phyloP scores from a whole-genome alignment of 108 stramenopile species.

The Cyclotella cryptica region DNA sequence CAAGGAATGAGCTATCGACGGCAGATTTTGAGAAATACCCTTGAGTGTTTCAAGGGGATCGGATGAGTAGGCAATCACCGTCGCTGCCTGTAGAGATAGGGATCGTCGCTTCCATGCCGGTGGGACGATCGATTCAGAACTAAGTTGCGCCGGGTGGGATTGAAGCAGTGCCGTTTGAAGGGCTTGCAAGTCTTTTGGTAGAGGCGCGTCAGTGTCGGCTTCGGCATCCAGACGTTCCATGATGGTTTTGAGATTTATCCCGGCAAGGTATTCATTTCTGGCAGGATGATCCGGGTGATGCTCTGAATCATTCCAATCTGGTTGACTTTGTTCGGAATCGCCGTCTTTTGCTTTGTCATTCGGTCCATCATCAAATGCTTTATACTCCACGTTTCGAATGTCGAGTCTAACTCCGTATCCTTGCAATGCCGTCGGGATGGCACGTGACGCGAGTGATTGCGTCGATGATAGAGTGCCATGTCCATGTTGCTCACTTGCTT shows the following conservation, averaged over 20 bases:
- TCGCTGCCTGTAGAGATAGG: slow-evolving; percentile 81
- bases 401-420: slow-evolving; percentile 91
- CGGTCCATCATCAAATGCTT: slow-evolving; percentile 74
- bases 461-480: no score
- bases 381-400: slow-evolving; percentile 91
- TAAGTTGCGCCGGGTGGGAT: slow-evolving; percentile 53
- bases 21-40: slow-evolving; percentile 84
- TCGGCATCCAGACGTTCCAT: slow-evolving; percentile 19
- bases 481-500: slow-evolving; percentile 1
- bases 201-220: slow-evolving; percentile 16
- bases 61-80: slow-evolving; percentile 55
- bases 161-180: slow-evolving; percentile 53
- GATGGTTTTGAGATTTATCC: slow-evolving; percentile 40
- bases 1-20: slow-evolving; percentile 78
- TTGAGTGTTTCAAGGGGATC: slow-evolving; percentile 74
- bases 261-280: slow-evolving; percentile 53
- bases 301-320: slow-evolving; percentile 49
- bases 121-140: slow-evolving; percentile 68
- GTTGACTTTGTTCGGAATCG: slow-evolving; percentile 3
- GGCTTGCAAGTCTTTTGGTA: slow-evolving; percentile 33
- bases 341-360: slow-evolving; percentile 37
- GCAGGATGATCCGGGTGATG: slow-evolving; percentile 45
- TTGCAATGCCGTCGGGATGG: slow-evolving; percentile 63
- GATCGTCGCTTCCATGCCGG: slow-evolving; percentile 84
- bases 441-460: not conserved